Conservation (phyloP, 2,329 filamentous ascomycete species). For the Phoma sp. region DNA sequence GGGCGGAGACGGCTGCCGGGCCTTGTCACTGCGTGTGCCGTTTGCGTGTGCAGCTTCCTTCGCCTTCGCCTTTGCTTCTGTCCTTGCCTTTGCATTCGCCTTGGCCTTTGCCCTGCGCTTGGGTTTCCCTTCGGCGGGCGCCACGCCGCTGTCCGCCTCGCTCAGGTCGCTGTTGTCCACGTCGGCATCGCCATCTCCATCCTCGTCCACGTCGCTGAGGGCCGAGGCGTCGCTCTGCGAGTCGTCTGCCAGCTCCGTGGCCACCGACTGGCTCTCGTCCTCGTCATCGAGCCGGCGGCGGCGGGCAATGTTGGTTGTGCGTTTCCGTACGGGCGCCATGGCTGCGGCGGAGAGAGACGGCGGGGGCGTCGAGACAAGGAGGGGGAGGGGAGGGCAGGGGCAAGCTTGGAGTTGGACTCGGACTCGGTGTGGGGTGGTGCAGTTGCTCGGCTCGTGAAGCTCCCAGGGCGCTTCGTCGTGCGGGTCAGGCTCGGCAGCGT, state of each 20-base stretch:
- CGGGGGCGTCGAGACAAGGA: conserved; percentile 12
- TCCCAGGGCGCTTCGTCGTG: conserved; percentile 14
- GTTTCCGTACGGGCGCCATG: conserved; percentile 49
- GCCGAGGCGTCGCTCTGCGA: conserved; percentile 68
- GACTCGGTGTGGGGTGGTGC: too few relatives aligned
- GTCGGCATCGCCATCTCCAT: conserved; percentile 63
- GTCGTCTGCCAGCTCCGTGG: conserved; percentile 63
- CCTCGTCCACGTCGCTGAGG: conserved; percentile 63
- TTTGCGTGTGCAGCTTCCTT: conserved; percentile 41
- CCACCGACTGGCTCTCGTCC: conserved; percentile 49
- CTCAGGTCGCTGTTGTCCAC: conserved; percentile 65
- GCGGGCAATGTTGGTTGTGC: conserved; percentile 44
- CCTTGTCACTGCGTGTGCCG: conserved; percentile 27
- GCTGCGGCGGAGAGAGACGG: conserved; percentile 20
- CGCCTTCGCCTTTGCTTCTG: conserved; percentile 32
- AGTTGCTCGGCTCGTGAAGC: conserved; percentile 2
- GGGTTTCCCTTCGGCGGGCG: conserved; percentile 44
- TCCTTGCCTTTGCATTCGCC: conserved; percentile 39
- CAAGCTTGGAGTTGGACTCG: too few relatives aligned
- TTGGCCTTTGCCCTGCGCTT: conserved; percentile 48
- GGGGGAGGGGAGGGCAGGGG: too few relatives aligned
- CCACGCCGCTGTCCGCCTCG: conserved; percentile 54
- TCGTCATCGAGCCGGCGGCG: conserved; percentile 50
- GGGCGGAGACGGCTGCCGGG: conserved; percentile 42
- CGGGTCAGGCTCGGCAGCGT: conserved; percentile 28